phyloP scores from a whole-genome alignment of 768 basidiomycete species.

The Xerocomus brunneocitrinus region DNA sequence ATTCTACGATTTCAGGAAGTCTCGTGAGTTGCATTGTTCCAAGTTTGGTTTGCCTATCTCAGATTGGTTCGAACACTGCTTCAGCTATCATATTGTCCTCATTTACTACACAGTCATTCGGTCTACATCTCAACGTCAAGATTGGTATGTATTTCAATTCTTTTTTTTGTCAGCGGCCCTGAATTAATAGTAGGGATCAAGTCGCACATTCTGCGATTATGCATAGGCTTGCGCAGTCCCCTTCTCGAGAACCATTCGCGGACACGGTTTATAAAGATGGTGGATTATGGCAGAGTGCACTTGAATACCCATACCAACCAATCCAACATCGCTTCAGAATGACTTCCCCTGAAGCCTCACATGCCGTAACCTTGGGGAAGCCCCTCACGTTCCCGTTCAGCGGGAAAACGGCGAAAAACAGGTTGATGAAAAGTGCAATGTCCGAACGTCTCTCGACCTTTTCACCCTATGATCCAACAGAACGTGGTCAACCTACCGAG shows the following conservation, averaged over 20 bases:
- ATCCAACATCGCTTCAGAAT: conserved; percentile 12
- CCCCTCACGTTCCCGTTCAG: conserved; percentile 29
- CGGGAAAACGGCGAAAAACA: conserved; percentile 28
- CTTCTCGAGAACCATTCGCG: conserved; percentile 11
- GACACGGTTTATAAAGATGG: conserved; percentile 20
- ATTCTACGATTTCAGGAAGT: not conserved
- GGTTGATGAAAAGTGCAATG: conserved; percentile 33
- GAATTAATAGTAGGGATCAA: conserved; percentile 1
- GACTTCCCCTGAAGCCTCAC: conserved; percentile 12
- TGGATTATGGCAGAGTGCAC: not conserved
- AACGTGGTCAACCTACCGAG: conserved; percentile 31
- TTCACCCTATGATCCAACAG: conserved; percentile 25
- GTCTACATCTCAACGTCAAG: not conserved
- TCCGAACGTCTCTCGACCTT: conserved; percentile 34
- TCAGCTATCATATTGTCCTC: not conserved
- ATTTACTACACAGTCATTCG: not conserved
- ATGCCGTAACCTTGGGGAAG: conserved; percentile 22
- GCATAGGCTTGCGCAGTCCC: conserved; percentile 7
- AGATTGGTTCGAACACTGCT: not conserved
- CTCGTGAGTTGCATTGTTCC: not conserved
- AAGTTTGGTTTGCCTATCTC: not conserved
- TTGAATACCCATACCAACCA: conserved; percentile 14
- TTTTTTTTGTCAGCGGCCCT: not conserved
- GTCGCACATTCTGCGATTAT: conserved; percentile 10
- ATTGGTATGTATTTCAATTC: conserved; percentile 4